A percentile compares a stretch with the other conserved stretches of the same genome.
Conservation (phyloP, 306 rosid genomes). For the Inga laurina region DNA sequence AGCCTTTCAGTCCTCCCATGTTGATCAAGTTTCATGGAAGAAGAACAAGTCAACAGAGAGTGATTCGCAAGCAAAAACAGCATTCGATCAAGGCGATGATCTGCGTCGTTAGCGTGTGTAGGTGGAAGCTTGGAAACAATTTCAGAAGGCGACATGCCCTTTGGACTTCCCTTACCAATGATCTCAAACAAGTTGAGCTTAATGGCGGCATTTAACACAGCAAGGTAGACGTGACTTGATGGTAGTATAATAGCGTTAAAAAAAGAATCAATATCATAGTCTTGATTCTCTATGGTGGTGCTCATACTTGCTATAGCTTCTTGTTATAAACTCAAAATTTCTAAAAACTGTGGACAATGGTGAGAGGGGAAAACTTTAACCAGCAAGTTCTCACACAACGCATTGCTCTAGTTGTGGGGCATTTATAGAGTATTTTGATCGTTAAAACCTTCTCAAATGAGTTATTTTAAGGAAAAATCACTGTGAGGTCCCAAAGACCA, state of each 20-base stretch:
- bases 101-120: background rate
- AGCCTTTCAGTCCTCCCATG: conserved; percentile 11
- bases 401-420: background rate
- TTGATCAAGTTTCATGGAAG: background rate
- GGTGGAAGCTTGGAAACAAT: background rate
- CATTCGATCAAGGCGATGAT: background rate
- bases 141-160: background rate
- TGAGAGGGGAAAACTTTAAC: background rate
- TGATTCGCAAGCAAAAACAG: background rate
- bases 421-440: background rate
- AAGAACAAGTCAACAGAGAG: background rate
- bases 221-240: background rate
- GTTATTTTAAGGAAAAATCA: too few species aligned
- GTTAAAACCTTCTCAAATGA: background rate
- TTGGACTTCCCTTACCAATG: background rate
- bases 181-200: background rate
- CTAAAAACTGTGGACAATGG: background rate
- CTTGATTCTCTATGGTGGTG: background rate
- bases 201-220: background rate
- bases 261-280: background rate
- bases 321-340: background rate
- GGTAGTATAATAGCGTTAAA: background rate
- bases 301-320: background rate
- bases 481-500: too few species aligned
- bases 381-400: background rate